Evolutionary conservation across 2,329 filamentous ascomycete genomes (phyloP).

Genomic region (Fusarium multiceps): DNA sequence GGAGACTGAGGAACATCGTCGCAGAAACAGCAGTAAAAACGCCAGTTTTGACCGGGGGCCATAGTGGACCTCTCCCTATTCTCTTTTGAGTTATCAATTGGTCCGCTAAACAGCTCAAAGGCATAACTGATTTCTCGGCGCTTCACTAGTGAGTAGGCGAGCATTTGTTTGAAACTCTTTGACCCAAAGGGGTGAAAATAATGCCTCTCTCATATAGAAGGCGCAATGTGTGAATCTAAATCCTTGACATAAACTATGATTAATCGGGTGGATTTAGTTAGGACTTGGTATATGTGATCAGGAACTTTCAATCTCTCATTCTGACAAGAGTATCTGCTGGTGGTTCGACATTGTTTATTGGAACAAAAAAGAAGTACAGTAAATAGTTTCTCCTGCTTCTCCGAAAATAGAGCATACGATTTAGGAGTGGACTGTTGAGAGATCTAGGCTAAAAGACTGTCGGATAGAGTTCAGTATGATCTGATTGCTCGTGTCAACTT

Average conservation of each 20-base stretch:
- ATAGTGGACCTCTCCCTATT: conserved; percentile 17
- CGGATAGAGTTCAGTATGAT: conserved; percentile 16
- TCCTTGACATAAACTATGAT: neutral
- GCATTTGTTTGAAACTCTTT: conserved; percentile 7
- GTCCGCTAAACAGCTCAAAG: conserved; percentile 29
- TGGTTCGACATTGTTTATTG: conserved; percentile 11
- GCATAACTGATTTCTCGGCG: conserved; percentile 15
- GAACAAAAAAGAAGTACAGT: neutral
- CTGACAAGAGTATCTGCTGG: neutral
- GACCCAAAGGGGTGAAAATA: conserved; percentile 5
- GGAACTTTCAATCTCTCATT: neutral
- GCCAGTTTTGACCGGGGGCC: conserved; percentile 8
- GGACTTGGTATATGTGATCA: conserved; percentile 2
- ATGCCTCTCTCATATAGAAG: conserved; percentile 2
- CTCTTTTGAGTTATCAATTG: conserved; percentile 26
- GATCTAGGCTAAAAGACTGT: conserved; percentile 3
- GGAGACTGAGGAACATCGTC: conserved; percentile 3
- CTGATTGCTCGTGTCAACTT: conserved; percentile 22
- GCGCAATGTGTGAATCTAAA: conserved; percentile 2
- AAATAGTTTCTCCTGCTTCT: conserved; percentile 4
- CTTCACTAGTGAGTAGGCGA: conserved; percentile 22
- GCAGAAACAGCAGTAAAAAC: conserved; percentile 14
- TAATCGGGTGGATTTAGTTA: conserved; percentile 1
- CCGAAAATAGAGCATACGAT: conserved; percentile 2
- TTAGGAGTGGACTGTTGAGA: neutral